Evolutionary conservation across 2,329 filamentous ascomycete genomes (phyloP).

Genomic region (Neopestalotiopsis sp.): DNA sequence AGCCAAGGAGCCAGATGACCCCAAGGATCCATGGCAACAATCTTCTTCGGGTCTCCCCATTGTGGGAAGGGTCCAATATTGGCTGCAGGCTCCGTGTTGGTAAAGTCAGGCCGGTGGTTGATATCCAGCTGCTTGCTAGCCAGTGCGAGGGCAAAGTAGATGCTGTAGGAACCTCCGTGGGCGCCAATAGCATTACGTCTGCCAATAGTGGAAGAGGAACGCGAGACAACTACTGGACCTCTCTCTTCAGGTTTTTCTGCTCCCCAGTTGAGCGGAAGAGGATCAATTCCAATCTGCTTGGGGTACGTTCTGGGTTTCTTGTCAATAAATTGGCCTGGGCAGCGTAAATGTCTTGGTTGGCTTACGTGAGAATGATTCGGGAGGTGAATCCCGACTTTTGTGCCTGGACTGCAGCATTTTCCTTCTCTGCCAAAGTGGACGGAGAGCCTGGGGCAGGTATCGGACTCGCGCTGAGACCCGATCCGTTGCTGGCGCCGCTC

Average conservation of each 20-base stretch:
- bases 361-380: conserved; percentile 61
- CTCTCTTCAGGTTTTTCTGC: conserved; percentile 74
- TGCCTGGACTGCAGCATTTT: conserved; percentile 31
- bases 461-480: neutral
- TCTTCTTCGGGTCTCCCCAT: conserved; percentile 91
- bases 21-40: conserved; percentile 95
- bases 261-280: conserved; percentile 89
- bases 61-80: conserved; percentile 87
- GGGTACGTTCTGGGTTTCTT: conserved; percentile 73
- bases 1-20: conserved; percentile 87
- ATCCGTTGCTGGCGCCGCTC: neutral
- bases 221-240: conserved; percentile 88
- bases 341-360: neutral
- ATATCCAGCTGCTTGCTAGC: conserved; percentile 87
- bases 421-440: conserved; percentile 21
- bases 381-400: conserved; percentile 56
- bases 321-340: conserved; percentile 21
- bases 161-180: conserved; percentile 88
- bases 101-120: conserved; percentile 75
- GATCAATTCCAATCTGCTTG: conserved; percentile 91
- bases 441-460: conserved; percentile 22
- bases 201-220: conserved; percentile 76
- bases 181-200: conserved; percentile 68
- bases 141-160: conserved; percentile 92
- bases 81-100: conserved; percentile 90